These are phyloP conservation scores for Anthoceros angustus DNA, from an alignment of 225 moss, liverwort and hornwort species.

Conservation along the genomic window DNA sequence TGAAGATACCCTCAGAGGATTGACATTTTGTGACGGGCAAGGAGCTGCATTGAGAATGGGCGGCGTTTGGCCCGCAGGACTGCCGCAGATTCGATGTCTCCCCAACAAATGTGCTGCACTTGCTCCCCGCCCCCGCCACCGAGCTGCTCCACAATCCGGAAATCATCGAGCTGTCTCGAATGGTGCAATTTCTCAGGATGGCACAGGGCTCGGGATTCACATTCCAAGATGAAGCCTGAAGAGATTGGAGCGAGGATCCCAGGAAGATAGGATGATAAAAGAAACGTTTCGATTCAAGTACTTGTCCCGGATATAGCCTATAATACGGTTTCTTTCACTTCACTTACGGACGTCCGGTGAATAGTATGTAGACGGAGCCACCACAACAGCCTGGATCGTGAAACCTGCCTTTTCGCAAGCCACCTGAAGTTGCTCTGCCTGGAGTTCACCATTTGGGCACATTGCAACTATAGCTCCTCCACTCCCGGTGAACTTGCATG, in stretches of 20 bases:
- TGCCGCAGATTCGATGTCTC: background rate
- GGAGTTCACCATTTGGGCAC: conserved; percentile 54
- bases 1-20: background rate
- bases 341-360: no score
- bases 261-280: background rate
- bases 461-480: conserved; percentile 82
- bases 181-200: no score
- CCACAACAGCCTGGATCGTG: conserved; percentile 31
- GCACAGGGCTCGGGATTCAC: no score
- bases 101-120: background rate
- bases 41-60: background rate
- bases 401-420: conserved; percentile 69
- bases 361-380: conserved; percentile 26
- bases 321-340: no score
- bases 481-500: conserved; percentile 95
- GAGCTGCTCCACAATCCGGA: background rate
- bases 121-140: background rate
- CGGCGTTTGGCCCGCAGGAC: background rate
- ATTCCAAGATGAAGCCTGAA: no score
- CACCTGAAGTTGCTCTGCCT: conserved; percentile 42
- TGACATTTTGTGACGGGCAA: background rate
- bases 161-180: background rate
- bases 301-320: no score
- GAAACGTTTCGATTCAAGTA: background rate
- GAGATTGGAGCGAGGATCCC: background rate